Evolutionary conservation across 2,329 filamentous ascomycete genomes (phyloP).

Genomic region (Colletotrichum falcatum): DNA sequence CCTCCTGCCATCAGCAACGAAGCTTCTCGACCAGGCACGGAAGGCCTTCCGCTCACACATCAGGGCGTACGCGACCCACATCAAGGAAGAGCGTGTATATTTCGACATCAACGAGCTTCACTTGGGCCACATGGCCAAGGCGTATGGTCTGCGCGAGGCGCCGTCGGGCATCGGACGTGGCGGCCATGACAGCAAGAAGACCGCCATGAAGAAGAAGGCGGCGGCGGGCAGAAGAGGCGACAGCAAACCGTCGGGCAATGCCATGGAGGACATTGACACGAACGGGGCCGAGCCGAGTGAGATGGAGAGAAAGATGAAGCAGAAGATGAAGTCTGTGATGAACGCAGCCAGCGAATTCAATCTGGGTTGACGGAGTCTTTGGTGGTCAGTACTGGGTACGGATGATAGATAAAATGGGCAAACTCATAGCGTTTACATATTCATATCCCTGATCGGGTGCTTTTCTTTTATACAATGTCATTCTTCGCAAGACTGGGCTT

Average conservation of each 20-base stretch:
- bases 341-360: conserved; percentile 75
- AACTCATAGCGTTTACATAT: conserved; percentile 32
- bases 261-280: conserved; percentile 46
- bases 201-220: conserved; percentile 50
- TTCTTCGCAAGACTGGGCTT: neutral
- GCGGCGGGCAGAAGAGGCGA: conserved; percentile 37
- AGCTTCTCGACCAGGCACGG: conserved; percentile 81
- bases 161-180: conserved; percentile 82
- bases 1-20: conserved; percentile 58
- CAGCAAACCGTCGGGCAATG: conserved; percentile 41
- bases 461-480: conserved; percentile 1
- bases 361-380: conserved; percentile 62
- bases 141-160: conserved; percentile 88
- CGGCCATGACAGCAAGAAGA: conserved; percentile 60
- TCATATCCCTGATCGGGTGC: conserved; percentile 32
- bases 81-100: conserved; percentile 83
- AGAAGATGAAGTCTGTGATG: conserved; percentile 70
- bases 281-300: conserved; percentile 51
- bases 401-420: conserved; percentile 36
- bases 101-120: conserved; percentile 95
- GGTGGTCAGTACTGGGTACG: conserved; percentile 1
- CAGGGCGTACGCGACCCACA: conserved; percentile 93
- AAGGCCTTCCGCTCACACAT: conserved; percentile 93
- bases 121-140: conserved; percentile 92
- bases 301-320: conserved; percentile 74